These are phyloP conservation scores for Zizania palustris DNA, from an alignment of 202 grass and related monocot genomes.

Conservation along the genomic window DNA sequence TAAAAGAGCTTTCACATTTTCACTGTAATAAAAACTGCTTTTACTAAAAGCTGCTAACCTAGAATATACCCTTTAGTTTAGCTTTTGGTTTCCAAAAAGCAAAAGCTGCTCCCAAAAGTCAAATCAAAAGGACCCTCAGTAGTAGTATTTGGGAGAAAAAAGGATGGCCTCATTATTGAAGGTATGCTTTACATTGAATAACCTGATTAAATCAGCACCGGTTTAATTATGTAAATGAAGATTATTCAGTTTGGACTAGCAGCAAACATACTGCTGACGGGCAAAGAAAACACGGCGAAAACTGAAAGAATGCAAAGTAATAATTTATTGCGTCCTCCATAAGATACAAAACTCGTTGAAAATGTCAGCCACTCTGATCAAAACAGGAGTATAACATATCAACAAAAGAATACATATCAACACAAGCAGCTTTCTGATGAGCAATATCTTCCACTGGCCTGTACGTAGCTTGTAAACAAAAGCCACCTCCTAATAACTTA, in stretches of 20 bases:
- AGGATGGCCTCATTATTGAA: too few relatives aligned
- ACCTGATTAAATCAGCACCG: too few relatives aligned
- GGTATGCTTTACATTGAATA: too few relatives aligned
- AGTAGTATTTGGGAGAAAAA: too few relatives aligned
- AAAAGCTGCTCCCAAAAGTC: too few relatives aligned
- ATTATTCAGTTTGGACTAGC: not conserved
- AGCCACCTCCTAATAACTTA: constrained; percentile 42
- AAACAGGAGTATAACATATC: constrained; percentile 63
- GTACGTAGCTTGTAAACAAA: constrained; percentile 54
- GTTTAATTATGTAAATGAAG: not conserved
- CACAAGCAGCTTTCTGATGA: constrained; percentile 50
- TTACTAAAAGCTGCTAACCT: too few relatives aligned
- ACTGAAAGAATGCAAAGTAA: constrained; percentile 40
- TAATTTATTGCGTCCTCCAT: constrained; percentile 43
- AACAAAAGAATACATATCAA: constrained; percentile 65
- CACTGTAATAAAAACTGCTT: too few relatives aligned
- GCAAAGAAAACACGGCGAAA: not conserved
- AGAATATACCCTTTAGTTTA: too few relatives aligned
- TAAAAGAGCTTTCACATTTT: too few relatives aligned
- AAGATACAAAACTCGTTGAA: constrained; percentile 64
- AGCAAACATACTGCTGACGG: not conserved
- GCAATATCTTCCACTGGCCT: constrained; percentile 31
- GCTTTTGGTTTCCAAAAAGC: too few relatives aligned
- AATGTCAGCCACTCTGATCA: constrained; percentile 45
- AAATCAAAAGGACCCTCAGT: too few relatives aligned